phyloP scores from a whole-genome alignment of 2,329 filamentous ascomycete species.

The Penicillium sp. region DNA sequence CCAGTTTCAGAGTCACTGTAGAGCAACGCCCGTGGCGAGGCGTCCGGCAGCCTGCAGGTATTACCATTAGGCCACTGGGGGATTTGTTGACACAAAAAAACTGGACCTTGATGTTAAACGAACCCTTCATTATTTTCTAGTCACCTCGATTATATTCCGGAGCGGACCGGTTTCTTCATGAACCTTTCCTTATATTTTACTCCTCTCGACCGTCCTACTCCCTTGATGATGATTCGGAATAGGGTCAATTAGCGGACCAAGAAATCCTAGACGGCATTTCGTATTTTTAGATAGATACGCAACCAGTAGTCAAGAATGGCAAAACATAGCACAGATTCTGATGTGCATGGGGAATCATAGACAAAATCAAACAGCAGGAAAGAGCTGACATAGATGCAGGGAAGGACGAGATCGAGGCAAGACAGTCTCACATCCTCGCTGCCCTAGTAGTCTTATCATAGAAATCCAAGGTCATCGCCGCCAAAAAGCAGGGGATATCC shows the following conservation, averaged over 20 bases:
- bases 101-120: no score
- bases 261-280: neutral
- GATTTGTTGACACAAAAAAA: no score
- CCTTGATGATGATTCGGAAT: no score
- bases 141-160: no score
- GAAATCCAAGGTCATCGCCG: conserved; percentile 87
- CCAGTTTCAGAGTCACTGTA: no score
- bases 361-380: neutral
- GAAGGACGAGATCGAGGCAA: neutral
- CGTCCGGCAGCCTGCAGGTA: no score
- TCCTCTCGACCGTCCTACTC: no score
- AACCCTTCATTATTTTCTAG: no score
- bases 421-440: conserved; percentile 28
- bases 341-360: neutral
- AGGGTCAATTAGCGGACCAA: neutral
- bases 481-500: conserved; percentile 88
- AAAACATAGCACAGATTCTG: conserved; percentile 21
- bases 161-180: no score
- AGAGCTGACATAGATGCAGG: neutral
- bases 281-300: neutral
- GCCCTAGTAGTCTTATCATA: conserved; percentile 60
- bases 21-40: no score
- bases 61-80: no score
- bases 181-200: no score
- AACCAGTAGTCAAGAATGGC: neutral